Percentiles rank a stretch among this genome's conserved stretches.
phyloP scores from a whole-genome alignment of 768 basidiomycete species.

The Chalciporus piperatus region DNA sequence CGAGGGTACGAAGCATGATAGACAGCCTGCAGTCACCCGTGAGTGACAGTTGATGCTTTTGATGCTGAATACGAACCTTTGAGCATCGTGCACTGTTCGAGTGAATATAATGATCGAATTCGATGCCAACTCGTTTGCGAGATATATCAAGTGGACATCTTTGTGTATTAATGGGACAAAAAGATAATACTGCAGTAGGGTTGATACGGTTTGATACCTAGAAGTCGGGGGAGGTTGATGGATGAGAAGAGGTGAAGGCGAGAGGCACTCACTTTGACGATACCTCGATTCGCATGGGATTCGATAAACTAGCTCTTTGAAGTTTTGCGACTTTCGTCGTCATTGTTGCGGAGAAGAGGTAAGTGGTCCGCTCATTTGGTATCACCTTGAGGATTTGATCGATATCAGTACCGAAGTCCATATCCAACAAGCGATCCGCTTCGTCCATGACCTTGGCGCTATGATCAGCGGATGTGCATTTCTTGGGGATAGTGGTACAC shows the following conservation, averaged over 20 bases:
- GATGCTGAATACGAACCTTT: constrained; percentile 46
- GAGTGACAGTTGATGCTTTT: not conserved
- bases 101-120: constrained; percentile 97
- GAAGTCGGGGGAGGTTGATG: not conserved
- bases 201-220: constrained; percentile 96
- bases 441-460: constrained; percentile 85
- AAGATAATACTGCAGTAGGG: constrained; percentile 92
- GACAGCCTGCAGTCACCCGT: constrained; percentile 53
- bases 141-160: constrained; percentile 85
- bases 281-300: constrained; percentile 93
- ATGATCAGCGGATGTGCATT: not conserved
- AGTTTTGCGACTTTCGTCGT: constrained; percentile 97
- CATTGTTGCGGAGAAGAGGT: constrained; percentile 98
- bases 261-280: constrained; percentile 71
- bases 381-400: constrained; percentile 96
- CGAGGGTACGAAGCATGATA: constrained; percentile 84
- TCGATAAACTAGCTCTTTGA: constrained; percentile 87
- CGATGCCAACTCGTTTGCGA: constrained; percentile 84
- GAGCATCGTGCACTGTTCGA: constrained; percentile 90
- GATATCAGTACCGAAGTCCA: constrained; percentile 94
- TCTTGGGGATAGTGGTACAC: constrained; percentile 24
- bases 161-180: constrained; percentile 90
- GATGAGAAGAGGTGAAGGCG: not conserved
- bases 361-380: constrained; percentile 91
- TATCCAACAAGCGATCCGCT: constrained; percentile 91